Evolutionary conservation across 169 alveolate genomes (phyloP).

Genomic region (Plasmodium vivax): DNA sequence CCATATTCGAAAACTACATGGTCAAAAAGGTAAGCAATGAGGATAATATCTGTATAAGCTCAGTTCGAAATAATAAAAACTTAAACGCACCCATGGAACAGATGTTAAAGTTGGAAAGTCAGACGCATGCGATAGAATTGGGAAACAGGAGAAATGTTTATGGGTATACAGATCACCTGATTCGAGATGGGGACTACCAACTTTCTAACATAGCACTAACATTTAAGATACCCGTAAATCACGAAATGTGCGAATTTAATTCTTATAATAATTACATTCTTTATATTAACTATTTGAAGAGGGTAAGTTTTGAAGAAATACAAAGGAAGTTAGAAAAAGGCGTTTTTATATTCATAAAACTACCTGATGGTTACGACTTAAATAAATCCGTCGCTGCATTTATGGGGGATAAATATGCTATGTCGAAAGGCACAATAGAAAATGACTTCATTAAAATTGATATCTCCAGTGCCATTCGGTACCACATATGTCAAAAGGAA

Average conservation of each 20-base stretch:
- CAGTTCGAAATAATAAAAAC: constrained; percentile 2
- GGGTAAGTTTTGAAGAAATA: not conserved
- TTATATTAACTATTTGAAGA: constrained; percentile 7
- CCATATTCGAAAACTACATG: constrained; percentile 7
- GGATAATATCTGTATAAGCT: constrained; percentile 20
- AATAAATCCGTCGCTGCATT: constrained; percentile 14
- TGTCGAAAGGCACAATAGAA: constrained; percentile 37
- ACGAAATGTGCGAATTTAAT: constrained; percentile 35
- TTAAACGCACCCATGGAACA: not conserved
- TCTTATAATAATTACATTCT: constrained; percentile 17
- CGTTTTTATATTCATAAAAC: constrained; percentile 8
- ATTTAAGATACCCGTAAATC: constrained; percentile 17
- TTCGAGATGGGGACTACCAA: not conserved
- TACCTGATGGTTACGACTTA: constrained; percentile 4
- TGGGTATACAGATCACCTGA: not conserved
- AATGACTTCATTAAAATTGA: constrained; percentile 34
- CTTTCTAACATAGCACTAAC: constrained; percentile 26
- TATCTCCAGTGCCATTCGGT: not conserved
- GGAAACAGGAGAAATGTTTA: not conserved
- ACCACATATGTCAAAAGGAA: constrained; percentile 7
- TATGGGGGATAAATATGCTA: constrained; percentile 18
- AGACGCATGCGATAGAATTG: not conserved
- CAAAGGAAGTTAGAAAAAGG: not conserved
- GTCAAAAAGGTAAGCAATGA: constrained; percentile 17
- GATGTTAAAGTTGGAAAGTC: not conserved